Evolutionary conservation across 192 early-diverging fungal genomes (phyloP).

Genomic region (Umbelopsis sp.): DNA sequence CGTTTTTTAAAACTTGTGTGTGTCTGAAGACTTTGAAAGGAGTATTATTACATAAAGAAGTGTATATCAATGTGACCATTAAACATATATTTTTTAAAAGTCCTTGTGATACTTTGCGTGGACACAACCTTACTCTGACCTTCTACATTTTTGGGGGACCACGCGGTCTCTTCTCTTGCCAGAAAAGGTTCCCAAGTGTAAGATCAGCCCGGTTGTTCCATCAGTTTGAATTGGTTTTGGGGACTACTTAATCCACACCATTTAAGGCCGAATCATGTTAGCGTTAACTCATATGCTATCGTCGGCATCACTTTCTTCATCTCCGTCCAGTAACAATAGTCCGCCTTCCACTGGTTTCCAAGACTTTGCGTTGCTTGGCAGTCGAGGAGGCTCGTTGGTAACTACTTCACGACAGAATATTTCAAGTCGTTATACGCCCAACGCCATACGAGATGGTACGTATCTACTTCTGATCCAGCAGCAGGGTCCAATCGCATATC

Average conservation of each 20-base stretch:
- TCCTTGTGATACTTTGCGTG: neutral
- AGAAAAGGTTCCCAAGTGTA: too few species aligned
- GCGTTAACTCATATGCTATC: constrained; percentile 15
- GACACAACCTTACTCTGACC: neutral
- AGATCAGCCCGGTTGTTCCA: too few species aligned
- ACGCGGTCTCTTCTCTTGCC: neutral
- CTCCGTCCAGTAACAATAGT: constrained; percentile 18
- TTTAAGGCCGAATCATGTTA: neutral
- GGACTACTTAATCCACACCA: neutral
- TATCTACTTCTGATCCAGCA: too few species aligned
- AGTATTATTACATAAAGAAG: too few species aligned
- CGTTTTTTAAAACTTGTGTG: too few species aligned
- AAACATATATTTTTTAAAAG: neutral
- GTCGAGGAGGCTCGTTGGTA: neutral
- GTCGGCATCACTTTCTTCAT: constrained; percentile 9
- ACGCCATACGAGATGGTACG: constrained; percentile 10
- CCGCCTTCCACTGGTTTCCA: neutral
- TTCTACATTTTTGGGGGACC: neutral
- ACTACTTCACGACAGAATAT: neutral
- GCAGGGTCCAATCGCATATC: too few species aligned
- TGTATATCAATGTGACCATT: too few species aligned
- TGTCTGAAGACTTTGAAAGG: too few species aligned
- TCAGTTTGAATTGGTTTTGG: neutral
- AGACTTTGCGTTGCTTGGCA: neutral
- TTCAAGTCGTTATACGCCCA: neutral